Evolutionary conservation across 495 filamentous ascomycete species (phyloP).

Genomic region (Aspergillus nidulans): DNA sequence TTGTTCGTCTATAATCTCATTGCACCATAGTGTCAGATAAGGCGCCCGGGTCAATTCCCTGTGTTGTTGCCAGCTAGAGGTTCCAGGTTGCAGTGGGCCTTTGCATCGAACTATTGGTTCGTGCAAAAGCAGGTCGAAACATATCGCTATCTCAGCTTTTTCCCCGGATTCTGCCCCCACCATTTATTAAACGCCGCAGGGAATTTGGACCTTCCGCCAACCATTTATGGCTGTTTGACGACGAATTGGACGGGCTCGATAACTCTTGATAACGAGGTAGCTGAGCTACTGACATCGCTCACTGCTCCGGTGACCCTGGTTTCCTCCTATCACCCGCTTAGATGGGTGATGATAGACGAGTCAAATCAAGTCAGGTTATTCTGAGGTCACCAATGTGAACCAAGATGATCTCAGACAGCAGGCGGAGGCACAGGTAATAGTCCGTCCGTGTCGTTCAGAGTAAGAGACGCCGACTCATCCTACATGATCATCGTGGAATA

Average conservation of each 20-base stretch:
- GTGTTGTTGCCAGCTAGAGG: background rate
- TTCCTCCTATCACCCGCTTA: background rate
- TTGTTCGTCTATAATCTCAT: background rate
- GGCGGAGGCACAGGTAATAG: background rate
- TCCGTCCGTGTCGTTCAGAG: background rate
- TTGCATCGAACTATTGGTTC: background rate
- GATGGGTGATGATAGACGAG: background rate
- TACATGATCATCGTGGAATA: background rate
- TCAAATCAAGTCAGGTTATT: background rate
- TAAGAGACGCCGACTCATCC: background rate
- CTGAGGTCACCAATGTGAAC: background rate
- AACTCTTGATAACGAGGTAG: constrained; percentile 1
- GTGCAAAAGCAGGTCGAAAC: background rate
- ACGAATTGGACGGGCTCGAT: background rate
- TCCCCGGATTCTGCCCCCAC: constrained; percentile 15
- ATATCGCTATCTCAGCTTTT: background rate
- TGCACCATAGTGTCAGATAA: constrained; percentile 1
- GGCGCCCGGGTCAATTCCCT: background rate
- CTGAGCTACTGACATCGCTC: background rate
- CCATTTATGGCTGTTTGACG: background rate
- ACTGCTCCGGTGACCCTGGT: background rate
- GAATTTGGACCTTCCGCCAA: background rate
- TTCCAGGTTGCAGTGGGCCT: background rate
- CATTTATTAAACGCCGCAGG: constrained; percentile 15
- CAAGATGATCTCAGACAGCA: background rate